Base-by-base conservation (phyloP, 2,329 filamentous ascomycete species). In the Pseudogymnoascus sp. region DNA sequence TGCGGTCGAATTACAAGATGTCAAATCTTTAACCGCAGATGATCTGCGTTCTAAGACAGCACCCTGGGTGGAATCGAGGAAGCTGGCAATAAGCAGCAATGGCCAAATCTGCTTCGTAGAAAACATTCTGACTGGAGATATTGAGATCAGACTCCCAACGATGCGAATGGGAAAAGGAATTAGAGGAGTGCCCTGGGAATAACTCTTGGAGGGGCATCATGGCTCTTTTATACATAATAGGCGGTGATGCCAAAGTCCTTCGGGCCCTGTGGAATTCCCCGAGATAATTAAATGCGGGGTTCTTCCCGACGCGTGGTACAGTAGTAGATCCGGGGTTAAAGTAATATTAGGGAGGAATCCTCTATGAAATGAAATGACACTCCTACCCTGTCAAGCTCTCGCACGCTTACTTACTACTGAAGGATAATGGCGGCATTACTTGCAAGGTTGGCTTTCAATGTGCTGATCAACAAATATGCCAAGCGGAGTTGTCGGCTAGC, bases 251-350 rank as follows among this genome's bases (percentile, higher is more conserved):
- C 25, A 52, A 16, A 30, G 25, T 30, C 12, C 14, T 12, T 25
- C 19, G 9, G 25, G n/a, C 7, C n/a, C 7, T 30, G n/a, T 52
- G 45, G 25, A 52, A 52, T 52, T 52, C 45, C 45, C 45, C 45
- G 45, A 52, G 45, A 52, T 16, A 19, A 52, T 52, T 52, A 7
- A 52, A 52, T 30, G 45, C 45, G 45, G 45, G 45, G 45, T 52
- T 52, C 9, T 2, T 52, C 23, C 45, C 6, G n/a, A 16, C 45
- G n/a, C 30, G 9, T 8, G n/a, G 25, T 11, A 52, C 25, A 11
- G 3, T 3, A 28, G 45, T 30, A 30, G 25, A 52, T 52, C 45
- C 45, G 45, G 45, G 45, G 45, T 30, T 52, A 30, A 16, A 11
- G 45, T 52, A 52, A 52, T 30, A 52, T 30, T 30, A 52, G 45